phyloP scores from a whole-genome alignment of 148 eudicot species.

The Beta vulgaris region DNA sequence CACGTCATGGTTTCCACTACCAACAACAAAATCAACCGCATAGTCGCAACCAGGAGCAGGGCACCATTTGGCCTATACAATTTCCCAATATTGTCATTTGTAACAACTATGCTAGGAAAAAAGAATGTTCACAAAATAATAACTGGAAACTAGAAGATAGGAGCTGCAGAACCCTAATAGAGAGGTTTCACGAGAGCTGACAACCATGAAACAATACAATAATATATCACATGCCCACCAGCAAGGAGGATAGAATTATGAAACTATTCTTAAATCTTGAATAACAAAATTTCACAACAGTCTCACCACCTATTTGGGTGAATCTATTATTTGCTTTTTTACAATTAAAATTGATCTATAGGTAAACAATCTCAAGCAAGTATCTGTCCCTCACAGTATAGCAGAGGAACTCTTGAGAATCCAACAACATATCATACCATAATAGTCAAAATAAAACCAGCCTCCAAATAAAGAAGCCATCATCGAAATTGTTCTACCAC shows the following conservation, averaged over 20 bases:
- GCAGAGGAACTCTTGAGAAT: background rate
- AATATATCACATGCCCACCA: background rate
- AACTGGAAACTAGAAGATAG: background rate
- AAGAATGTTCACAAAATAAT: background rate
- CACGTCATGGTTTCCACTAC: constrained; percentile 74
- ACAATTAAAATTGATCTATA: too few relatives aligned
- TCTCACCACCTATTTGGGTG: background rate
- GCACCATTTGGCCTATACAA: constrained; percentile 78
- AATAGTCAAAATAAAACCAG: background rate
- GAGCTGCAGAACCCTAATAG: too few relatives aligned
- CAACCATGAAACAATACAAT: constrained; percentile 1
- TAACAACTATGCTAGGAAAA: background rate
- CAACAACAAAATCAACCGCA: constrained; percentile 70
- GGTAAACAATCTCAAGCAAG: background rate
- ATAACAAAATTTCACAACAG: background rate
- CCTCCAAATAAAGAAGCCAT: background rate
- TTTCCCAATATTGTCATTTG: background rate
- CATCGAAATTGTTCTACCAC: too few relatives aligned
- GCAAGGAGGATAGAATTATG: background rate
- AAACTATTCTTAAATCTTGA: background rate
- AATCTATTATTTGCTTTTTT: background rate
- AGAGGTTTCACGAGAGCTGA: background rate
- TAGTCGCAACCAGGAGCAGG: constrained; percentile 94
- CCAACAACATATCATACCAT: background rate
- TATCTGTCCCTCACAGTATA: background rate